These are phyloP conservation scores for Sphagnum tenellum DNA, from an alignment of 225 moss, liverwort and hornwort species.

Conservation along the genomic window DNA sequence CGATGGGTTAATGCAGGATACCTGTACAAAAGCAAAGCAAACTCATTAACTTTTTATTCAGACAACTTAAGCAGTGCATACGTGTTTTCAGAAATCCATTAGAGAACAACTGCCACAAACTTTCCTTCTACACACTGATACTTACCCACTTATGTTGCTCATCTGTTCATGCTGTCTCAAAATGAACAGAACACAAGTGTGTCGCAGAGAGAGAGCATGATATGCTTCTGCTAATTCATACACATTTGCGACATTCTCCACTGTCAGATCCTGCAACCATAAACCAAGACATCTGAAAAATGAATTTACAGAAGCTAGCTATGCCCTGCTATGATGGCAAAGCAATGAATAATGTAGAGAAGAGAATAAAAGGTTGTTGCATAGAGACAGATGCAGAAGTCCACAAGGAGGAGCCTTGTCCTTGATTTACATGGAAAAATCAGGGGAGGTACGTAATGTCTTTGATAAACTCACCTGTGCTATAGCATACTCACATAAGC, in stretches of 20 bases:
- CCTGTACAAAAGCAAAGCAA: constrained; percentile 21
- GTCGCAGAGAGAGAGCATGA: constrained; percentile 84
- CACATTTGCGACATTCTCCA: constrained; percentile 83
- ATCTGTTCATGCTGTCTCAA: constrained; percentile 89
- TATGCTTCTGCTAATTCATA: constrained; percentile 96
- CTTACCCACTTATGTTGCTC: constrained; percentile 65
- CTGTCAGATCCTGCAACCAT: constrained; percentile 62
- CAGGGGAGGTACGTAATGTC: too few species aligned
- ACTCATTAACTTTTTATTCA: too few species aligned
- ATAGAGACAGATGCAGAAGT: too few species aligned
- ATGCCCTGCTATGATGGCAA: too few species aligned
- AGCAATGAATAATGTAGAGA: too few species aligned
- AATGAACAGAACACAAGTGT: constrained; percentile 94
- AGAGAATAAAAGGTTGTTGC: too few species aligned
- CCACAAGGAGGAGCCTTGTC: too few species aligned
- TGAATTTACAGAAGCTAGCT: too few species aligned
- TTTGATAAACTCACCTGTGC: constrained; percentile 46
- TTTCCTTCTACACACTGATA: not conserved
- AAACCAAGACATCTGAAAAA: too few species aligned
- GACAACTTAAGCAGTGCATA: too few species aligned
- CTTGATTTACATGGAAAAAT: too few species aligned
- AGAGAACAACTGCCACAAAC: not conserved
- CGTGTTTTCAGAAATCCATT: too few species aligned
- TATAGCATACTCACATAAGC: constrained; percentile 87
- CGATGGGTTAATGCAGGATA: constrained; percentile 65